These are phyloP conservation scores for Fusarium foetens DNA, from an alignment of 2,329 filamentous ascomycete species.

Conservation along the genomic window DNA sequence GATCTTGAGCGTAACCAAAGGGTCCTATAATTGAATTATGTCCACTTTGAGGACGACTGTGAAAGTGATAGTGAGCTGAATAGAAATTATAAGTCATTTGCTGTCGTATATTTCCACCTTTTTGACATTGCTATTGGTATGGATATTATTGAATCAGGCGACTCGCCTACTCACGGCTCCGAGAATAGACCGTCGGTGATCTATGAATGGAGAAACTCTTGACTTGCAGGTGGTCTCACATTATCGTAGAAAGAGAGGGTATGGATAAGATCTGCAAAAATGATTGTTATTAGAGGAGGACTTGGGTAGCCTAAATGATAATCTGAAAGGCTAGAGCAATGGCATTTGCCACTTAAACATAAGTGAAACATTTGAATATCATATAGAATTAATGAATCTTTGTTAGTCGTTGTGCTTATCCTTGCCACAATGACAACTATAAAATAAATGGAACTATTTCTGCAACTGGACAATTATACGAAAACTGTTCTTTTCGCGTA, in stretches of 20 bases:
- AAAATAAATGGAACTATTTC: neutral
- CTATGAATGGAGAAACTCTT: fast-evolving
- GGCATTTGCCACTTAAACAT: fast-evolving
- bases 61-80: neutral
- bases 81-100: neutral
- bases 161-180: neutral
- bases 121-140: fast-evolving
- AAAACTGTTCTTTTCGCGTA: neutral
- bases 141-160: neutral
- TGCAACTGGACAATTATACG: neutral
- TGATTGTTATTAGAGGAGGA: too few species aligned
- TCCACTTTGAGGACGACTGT: neutral
- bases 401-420: fast-evolving
- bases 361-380: fast-evolving
- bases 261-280: neutral
- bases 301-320: fast-evolving
- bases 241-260: neutral
- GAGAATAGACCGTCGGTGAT: neutral
- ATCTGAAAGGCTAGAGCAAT: fast-evolving
- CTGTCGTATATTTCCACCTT: neutral
- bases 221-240: fast-evolving
- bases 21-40: fast-evolving
- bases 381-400: fast-evolving
- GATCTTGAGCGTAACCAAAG: fast-evolving
- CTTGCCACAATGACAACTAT: neutral